Evolutionary conservation across 352 stramenopile species (phyloP), one percentile per base, ranked within the genome.

Genomic region (Peronosclerospora sorghi): DNA sequence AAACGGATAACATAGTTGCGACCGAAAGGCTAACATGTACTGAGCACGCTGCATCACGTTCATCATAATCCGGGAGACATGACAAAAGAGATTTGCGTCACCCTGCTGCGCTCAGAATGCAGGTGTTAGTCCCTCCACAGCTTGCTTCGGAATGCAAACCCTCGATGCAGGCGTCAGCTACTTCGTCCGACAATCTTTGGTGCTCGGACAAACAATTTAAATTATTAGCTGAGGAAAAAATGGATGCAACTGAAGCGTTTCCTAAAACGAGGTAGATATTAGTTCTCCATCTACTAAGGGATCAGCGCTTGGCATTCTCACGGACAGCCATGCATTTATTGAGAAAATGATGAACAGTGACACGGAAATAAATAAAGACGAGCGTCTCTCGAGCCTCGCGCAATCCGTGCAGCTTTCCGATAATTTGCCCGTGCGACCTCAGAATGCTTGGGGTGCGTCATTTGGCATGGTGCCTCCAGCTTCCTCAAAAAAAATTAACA

Each of bases 391-490:
- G 10, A 14, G 32, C 14, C 13, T 4, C 27, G 8, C 9, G 32
- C 39, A 41, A 23, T 24, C 40, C 7, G 20, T 30, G 19, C 13
- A 48, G 27, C 26, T 10, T 24, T 36, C 23, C 8, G 18, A 29
- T 10, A 37, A 26, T 8, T 30, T 53, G 13, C 32, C 43, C 28
- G 2, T 32, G 6, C 48, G 48, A 13, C 41, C 45, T 10, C 34
- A 45, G 27, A 62, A 68, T 39, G 19, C 63, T 12, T 81, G 69
- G 69, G 69, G 69, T 34, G 54, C 66, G 1, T 74, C 63, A 12
- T 81, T 81, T 50, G 69, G 69, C 9, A 28, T 72, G 34, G 43
- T 32, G 7, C 36, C 29, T 19, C 41, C 54, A 30, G 15, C 17
- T 41, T 19, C 13, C 4, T n/a, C 7, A n/a, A n/a, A n/a, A n/a